A percentile compares a stretch with the other conserved stretches of the same genome.
phyloP scores from a whole-genome alignment of 768 basidiomycete genomes.

The Rhodotorula paludigena region DNA sequence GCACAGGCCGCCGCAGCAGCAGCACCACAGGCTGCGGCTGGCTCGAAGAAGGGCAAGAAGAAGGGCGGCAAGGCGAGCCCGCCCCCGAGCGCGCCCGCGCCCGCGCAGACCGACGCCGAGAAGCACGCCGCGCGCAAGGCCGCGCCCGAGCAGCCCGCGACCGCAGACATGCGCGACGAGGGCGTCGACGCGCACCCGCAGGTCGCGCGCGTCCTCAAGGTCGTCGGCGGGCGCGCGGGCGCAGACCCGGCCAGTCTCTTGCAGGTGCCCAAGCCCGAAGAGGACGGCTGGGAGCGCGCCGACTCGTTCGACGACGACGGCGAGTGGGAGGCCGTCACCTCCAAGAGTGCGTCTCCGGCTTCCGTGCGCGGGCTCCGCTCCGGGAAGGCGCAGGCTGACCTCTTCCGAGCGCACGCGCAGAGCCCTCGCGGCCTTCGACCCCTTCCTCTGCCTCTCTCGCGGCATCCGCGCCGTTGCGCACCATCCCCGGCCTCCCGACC shows the following conservation, averaged over 20 bases:
- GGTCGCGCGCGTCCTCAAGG: conserved; percentile 28
- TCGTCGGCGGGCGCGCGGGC: conserved; percentile 30
- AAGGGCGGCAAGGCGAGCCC: background rate
- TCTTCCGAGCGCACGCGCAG: background rate
- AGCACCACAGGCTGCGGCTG: background rate
- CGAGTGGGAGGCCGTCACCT: conserved; percentile 22
- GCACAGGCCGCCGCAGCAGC: background rate
- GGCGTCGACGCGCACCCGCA: conserved; percentile 9
- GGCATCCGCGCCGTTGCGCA: background rate
- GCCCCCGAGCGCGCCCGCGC: background rate
- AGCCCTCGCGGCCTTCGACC: conserved; percentile 26
- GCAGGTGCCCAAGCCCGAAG: conserved; percentile 1
- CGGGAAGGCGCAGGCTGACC: background rate
- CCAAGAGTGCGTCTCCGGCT: conserved; percentile 26
- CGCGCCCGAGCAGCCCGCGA: background rate
- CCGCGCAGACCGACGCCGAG: background rate
- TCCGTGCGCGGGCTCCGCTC: background rate
- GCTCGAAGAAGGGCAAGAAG: conserved; percentile 25
- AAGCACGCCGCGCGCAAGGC: conserved; percentile 1
- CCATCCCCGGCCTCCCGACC: conserved; percentile 21
- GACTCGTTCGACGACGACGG: conserved; percentile 31
- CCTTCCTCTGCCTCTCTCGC: background rate
- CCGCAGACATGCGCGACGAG: conserved; percentile 31
- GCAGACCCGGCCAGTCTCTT: conserved; percentile 10
- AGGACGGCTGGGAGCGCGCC: conserved; percentile 23